phyloP scores from a whole-genome alignment of 495 filamentous ascomycete genomes.

The Aspergillus egyptiacus region DNA sequence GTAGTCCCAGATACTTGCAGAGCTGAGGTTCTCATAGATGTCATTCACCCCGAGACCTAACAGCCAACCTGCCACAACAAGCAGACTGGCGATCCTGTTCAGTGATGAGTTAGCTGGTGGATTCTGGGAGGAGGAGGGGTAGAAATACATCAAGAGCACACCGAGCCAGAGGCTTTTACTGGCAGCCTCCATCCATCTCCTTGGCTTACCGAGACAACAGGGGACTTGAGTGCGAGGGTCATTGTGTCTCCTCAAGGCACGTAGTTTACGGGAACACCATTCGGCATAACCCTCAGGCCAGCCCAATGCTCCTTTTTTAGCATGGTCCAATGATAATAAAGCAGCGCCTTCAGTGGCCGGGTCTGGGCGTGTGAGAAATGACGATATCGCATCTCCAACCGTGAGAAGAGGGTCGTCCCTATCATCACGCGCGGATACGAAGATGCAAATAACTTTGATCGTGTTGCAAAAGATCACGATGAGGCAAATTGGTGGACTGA shows the following conservation, averaged over 20 bases:
- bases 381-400: conserved; percentile 19
- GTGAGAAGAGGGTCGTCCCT: conserved; percentile 13
- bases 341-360: background rate
- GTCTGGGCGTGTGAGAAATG: conserved; percentile 17
- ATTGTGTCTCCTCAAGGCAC: too few species aligned
- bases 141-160: too few species aligned
- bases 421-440: background rate
- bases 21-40: background rate
- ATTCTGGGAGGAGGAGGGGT: too few species aligned
- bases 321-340: conserved; percentile 1
- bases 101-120: too few species aligned
- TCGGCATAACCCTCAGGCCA: too few species aligned
- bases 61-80: too few species aligned
- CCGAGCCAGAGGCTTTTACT: too few species aligned
- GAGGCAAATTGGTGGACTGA: conserved; percentile 1
- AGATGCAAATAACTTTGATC: conserved; percentile 15
- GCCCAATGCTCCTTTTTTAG: background rate
- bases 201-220: too few species aligned
- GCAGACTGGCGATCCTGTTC: too few species aligned
- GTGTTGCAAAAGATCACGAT: conserved; percentile 10
- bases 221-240: too few species aligned
- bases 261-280: background rate
- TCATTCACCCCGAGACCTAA: conserved; percentile 1
- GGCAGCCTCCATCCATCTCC: too few species aligned
- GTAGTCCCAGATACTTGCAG: background rate